phyloP scores from a whole-genome alignment of 257 asterid genomes.

The Penstemon eatonii region DNA sequence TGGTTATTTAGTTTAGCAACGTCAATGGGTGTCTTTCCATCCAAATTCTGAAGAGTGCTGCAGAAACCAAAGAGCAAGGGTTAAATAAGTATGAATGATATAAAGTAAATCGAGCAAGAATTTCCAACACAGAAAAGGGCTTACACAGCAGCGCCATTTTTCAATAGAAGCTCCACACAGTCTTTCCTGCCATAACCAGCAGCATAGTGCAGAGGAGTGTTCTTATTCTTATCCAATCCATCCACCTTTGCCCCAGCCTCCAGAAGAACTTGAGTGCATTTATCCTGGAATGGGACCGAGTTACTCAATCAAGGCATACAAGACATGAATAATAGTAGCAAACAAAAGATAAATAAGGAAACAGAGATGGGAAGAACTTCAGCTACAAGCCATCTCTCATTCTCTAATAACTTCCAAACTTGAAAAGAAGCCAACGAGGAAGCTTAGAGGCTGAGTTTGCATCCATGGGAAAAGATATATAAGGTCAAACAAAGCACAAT shows the following conservation, averaged over 20 bases:
- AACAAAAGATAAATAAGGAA: too few species aligned
- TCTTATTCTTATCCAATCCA: slow-evolving; percentile 91
- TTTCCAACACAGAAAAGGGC: slow-evolving; percentile 22
- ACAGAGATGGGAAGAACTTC: too few species aligned
- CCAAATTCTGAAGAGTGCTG: slow-evolving; percentile 98
- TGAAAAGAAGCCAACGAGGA: too few species aligned
- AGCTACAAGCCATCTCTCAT: too few species aligned
- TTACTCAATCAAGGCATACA: neutral
- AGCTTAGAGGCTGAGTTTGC: too few species aligned
- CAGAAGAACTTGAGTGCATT: slow-evolving; percentile 87
- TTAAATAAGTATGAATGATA: slow-evolving; percentile 8
- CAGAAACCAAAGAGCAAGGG: slow-evolving; percentile 6
- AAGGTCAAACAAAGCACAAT: slow-evolving; percentile 5
- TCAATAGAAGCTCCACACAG: slow-evolving; percentile 86
- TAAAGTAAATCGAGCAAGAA: too few species aligned
- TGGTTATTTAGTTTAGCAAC: slow-evolving; percentile 94
- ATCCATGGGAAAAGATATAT: neutral
- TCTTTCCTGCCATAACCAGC: slow-evolving; percentile 99
- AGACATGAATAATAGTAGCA: too few species aligned
- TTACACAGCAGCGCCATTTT: slow-evolving; percentile 99
- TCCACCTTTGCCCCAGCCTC: slow-evolving; percentile 98
- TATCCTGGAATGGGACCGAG: slow-evolving; percentile 47
- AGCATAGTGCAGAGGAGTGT: slow-evolving; percentile 98
- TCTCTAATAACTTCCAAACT: too few species aligned
- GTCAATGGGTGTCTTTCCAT: slow-evolving; percentile 94